These are phyloP conservation scores for Globisporangium orthogonon DNA, from an alignment of 352 stramenopile genomes.

Conservation along the genomic window DNA sequence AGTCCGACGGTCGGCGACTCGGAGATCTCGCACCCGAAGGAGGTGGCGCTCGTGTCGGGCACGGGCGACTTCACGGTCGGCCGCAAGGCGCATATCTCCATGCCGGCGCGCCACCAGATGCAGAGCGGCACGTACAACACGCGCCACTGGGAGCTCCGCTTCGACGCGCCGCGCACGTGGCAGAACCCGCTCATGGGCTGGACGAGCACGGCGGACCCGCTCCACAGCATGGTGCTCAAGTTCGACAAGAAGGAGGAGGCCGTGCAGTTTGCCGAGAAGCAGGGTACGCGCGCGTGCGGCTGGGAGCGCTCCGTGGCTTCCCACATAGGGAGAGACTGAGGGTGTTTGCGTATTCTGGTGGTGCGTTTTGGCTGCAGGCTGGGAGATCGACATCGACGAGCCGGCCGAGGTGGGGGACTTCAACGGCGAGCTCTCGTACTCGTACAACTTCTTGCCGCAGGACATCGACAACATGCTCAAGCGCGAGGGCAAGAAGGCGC, in stretches of 20 bases:
- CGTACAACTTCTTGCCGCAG: conserved; percentile 81
- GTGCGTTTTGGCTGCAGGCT: conserved; percentile 22
- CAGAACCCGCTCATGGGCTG: conserved; percentile 94
- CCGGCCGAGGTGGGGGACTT: conserved; percentile 67
- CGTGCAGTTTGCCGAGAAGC: conserved; percentile 73
- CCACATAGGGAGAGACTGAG: too few species aligned
- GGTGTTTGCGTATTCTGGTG: not conserved
- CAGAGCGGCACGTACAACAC: conserved; percentile 79
- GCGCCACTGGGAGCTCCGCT: conserved; percentile 84
- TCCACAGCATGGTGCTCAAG: conserved; percentile 78
- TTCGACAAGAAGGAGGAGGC: conserved; percentile 89
- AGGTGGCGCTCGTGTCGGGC: conserved; percentile 57
- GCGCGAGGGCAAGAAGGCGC: conserved; percentile 72
- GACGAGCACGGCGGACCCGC: conserved; percentile 86
- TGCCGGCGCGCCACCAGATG: conserved; percentile 78
- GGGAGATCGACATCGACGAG: conserved; percentile 79
- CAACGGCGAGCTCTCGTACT: conserved; percentile 77
- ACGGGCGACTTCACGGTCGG: conserved; percentile 54
- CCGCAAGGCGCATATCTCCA: conserved; percentile 69
- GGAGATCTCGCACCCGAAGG: conserved; percentile 54
- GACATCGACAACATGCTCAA: conserved; percentile 74
- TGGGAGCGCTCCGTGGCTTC: too few species aligned
- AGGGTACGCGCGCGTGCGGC: conserved; percentile 15
- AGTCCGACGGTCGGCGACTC: conserved; percentile 41
- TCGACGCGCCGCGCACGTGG: conserved; percentile 75